These are phyloP conservation scores for Colletotrichum sp. DNA, from an alignment of 2,329 filamentous ascomycete genomes.

Conservation along the genomic window DNA sequence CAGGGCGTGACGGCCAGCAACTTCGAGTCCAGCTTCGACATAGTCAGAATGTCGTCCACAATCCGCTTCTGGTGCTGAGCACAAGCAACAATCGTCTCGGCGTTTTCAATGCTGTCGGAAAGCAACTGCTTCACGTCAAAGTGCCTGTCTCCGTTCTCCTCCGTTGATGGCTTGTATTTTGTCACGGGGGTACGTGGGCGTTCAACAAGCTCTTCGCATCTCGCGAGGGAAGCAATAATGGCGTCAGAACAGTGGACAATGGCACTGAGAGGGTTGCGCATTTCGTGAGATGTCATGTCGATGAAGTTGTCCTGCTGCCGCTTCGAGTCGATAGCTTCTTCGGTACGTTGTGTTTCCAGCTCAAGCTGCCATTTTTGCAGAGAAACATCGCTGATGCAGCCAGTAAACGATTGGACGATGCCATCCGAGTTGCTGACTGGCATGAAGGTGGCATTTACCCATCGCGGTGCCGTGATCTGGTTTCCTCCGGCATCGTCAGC, in stretches of 20 bases:
- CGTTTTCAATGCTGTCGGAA: constrained; percentile 70
- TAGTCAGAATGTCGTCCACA: constrained; percentile 75
- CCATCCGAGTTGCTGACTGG: constrained; percentile 53
- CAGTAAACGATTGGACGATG: constrained; percentile 51
- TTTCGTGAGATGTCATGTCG: constrained; percentile 76
- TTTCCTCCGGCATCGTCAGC: constrained; percentile 50
- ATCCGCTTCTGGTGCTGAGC: constrained; percentile 82
- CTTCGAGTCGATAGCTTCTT: constrained; percentile 63
- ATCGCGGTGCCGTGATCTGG: constrained; percentile 47
- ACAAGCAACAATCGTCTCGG: constrained; percentile 79
- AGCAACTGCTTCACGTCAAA: constrained; percentile 48
- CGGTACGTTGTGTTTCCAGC: constrained; percentile 52
- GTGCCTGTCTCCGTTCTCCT: neutral
- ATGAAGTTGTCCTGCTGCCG: constrained; percentile 83
- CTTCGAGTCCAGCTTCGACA: constrained; percentile 78
- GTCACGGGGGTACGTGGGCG: constrained; percentile 11
- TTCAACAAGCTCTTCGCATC: constrained; percentile 44
- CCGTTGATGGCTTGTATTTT: neutral
- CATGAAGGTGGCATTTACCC: constrained; percentile 55
- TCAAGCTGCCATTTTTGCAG: constrained; percentile 57
- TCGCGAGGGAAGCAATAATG: constrained; percentile 58
- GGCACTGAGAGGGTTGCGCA: constrained; percentile 75
- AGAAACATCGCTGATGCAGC: constrained; percentile 54
- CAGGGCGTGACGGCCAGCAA: constrained; percentile 75
- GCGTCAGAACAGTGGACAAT: constrained; percentile 78